Conservation (phyloP, 1,284 basidiomycete species). For the Ganoderma multipileum region DNA sequence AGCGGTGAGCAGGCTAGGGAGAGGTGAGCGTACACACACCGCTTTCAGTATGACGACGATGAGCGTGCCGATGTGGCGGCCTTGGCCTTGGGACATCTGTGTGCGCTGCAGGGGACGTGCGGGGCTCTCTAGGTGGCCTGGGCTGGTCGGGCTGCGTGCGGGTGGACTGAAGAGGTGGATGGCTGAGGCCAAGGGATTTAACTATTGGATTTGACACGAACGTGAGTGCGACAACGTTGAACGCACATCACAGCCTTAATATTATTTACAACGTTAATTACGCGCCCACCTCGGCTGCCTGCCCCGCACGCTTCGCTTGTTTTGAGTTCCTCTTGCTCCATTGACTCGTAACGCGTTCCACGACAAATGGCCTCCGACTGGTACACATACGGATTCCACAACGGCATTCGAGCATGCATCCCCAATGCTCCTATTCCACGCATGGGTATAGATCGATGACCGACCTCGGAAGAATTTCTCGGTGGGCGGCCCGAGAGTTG, state of each 20-base stretch:
- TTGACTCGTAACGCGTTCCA: background rate
- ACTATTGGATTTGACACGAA: constrained; percentile 23
- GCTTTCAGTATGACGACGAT: constrained; percentile 96
- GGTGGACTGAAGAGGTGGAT: background rate
- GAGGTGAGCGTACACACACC: constrained; percentile 60
- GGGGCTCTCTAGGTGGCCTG: constrained; percentile 11
- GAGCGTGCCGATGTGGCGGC: constrained; percentile 88
- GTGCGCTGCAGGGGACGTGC: constrained; percentile 8
- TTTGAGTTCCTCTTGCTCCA: background rate
- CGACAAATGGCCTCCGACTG: background rate
- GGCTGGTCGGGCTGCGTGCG: constrained; percentile 12
- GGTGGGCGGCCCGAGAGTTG: constrained; percentile 4
- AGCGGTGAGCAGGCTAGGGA: constrained; percentile 10
- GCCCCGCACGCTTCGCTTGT: background rate
- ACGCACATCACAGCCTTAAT: constrained; percentile 24
- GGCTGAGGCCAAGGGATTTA: background rate
- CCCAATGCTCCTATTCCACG: constrained; percentile 7
- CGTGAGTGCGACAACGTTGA: constrained; percentile 21
- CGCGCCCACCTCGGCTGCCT: constrained; percentile 23
- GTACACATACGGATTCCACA: background rate
- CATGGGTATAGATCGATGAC: constrained; percentile 8
- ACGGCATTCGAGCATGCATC: background rate
- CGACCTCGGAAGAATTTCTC: constrained; percentile 10
- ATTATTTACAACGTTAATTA: constrained; percentile 6
- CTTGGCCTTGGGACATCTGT: constrained; percentile 29